Conservation (phyloP, 345 rosid species). For the Lepidium africanum region DNA sequence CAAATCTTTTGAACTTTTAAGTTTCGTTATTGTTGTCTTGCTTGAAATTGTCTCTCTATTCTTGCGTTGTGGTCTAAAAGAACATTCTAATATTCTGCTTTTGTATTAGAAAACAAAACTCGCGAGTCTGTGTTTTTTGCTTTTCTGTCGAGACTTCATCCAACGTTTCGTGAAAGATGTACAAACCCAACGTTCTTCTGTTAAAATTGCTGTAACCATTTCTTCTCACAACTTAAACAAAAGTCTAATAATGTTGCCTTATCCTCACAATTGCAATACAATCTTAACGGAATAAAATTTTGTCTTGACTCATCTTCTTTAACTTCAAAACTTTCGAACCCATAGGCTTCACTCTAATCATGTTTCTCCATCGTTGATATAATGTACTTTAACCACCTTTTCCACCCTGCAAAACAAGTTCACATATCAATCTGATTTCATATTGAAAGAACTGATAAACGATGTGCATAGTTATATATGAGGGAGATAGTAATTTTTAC, state of each 20-base stretch:
- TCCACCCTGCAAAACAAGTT: neutral
- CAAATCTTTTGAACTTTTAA: neutral
- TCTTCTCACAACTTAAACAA: neutral
- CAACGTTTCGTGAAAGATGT: neutral
- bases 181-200: neutral
- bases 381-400: neutral
- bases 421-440: neutral
- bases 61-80: neutral
- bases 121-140: neutral
- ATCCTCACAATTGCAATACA: neutral
- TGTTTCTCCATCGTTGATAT: neutral
- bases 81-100: neutral
- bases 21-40: neutral
- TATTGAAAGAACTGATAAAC: neutral
- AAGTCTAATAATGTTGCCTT: neutral
- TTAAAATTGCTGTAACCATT: neutral
- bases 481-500: neutral
- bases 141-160: neutral
- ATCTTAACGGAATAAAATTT: neutral
- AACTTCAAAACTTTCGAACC: neutral
- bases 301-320: neutral
- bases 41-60: neutral
- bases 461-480: neutral
- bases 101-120: neutral
- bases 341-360: neutral